Base-by-base conservation (phyloP, 1,284 basidiomycete species). In the Puccinia coronata region DNA sequence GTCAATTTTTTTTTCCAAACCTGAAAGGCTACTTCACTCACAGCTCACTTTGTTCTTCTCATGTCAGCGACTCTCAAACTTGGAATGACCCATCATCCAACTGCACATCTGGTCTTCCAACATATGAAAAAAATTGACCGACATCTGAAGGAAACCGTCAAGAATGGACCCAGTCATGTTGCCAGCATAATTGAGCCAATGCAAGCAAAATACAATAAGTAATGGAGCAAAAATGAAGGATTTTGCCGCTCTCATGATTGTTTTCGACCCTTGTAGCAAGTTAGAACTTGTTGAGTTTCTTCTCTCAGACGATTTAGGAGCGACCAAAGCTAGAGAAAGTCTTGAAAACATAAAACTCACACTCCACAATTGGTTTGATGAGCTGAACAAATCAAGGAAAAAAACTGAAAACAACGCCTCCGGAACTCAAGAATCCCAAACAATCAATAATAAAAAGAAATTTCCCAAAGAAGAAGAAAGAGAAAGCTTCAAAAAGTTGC, bases 81-180 rank as follows among this genome's bases (percentile, higher is more conserved):
- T 23, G 55, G 55, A 57, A 57, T 57, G 55, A 57, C 55, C 20
- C 55, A 57, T 23, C 55, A 57, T 6, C 55, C 55, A 57, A 57
- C 55, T 57, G 20, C 55, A n/a, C 55, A n/a, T n/a, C n/a, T n/a
- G n/a, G n/a, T n/a, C n/a, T n/a, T n/a, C n/a, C n/a, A n/a, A n/a
- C n/a, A n/a, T n/a, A 57, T 31, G 28, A 57, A 57, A 57, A 23
- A 23, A 57, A 31, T n/a, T 57, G 28, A 57, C 20, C 20, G 28
- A 47, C 43, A 47, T 47, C 43, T 47, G 43, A 47, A 47, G 43
- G 43, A 47, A 16, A 47, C 43, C 43, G 43, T 47, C 9, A 47
- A 47, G 43, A 47, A 47, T 8, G 43, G 43, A 16, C 43, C 43
- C 43, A 47, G 43, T 47, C 43, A 47, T 16, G 43, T 47, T 47